Evolutionary conservation across 2,329 filamentous ascomycete genomes (phyloP).

Genomic region (Huntiella bhutanensis): DNA sequence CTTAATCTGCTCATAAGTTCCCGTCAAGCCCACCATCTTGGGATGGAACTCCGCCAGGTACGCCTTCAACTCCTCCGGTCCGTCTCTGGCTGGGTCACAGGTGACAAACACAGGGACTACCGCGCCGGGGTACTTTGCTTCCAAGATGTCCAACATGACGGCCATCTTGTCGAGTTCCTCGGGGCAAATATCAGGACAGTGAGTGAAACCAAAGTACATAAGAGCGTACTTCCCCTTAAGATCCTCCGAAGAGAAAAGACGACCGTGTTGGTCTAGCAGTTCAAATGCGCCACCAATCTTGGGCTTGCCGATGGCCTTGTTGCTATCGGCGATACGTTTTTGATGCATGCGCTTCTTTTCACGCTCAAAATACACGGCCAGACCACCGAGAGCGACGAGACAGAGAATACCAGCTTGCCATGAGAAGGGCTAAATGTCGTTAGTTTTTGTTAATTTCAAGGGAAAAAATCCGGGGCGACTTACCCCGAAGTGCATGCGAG

Average conservation of each 20-base stretch:
- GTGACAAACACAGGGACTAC: constrained; percentile 80
- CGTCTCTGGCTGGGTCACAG: constrained; percentile 85
- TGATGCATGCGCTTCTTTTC: constrained; percentile 86
- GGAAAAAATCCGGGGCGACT: constrained; percentile 13
- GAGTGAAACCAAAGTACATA: constrained; percentile 94
- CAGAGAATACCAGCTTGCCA: constrained; percentile 82
- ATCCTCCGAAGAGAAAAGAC: constrained; percentile 56
- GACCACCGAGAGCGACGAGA: constrained; percentile 52
- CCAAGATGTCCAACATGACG: constrained; percentile 64
- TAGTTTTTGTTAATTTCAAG: not conserved
- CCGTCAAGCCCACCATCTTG: constrained; percentile 71
- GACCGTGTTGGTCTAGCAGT: constrained; percentile 64
- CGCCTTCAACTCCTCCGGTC: constrained; percentile 60
- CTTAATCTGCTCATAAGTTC: constrained; percentile 87
- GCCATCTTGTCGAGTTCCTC: constrained; percentile 99
- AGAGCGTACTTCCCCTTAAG: constrained; percentile 73
- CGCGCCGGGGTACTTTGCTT: constrained; percentile 29
- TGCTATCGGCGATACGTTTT: constrained; percentile 73
- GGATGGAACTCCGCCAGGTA: constrained; percentile 87
- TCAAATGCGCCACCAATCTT: constrained; percentile 83
- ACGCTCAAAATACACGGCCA: constrained; percentile 80
- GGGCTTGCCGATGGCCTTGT: constrained; percentile 79
- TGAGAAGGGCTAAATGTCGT: constrained; percentile 55
- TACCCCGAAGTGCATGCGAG: constrained; percentile 37
- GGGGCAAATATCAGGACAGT: constrained; percentile 96